These are phyloP conservation scores for Paraphoma chrysanthemicola DNA, from an alignment of 2,329 filamentous ascomycete genomes.

Conservation along the genomic window DNA sequence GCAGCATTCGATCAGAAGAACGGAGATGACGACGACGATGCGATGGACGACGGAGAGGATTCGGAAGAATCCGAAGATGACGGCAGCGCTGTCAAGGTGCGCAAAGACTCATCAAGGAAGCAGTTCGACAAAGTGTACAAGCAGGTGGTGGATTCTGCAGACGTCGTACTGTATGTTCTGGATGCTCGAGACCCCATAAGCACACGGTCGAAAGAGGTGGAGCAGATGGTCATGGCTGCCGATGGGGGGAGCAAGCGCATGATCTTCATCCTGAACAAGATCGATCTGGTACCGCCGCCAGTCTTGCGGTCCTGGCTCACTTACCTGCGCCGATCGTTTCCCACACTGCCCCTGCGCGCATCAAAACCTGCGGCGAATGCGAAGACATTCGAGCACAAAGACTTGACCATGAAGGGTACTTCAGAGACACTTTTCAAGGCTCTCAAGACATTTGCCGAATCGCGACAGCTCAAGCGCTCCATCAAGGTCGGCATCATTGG, in stretches of 20 bases:
- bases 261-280: slow-evolving; percentile 94
- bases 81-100: slow-evolving; percentile 38
- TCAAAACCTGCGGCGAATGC: slow-evolving; percentile 83
- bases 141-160: slow-evolving; percentile 84
- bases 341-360: slow-evolving; percentile 86
- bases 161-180: slow-evolving; percentile 91
- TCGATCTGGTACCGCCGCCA: slow-evolving; percentile 83
- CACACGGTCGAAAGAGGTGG: slow-evolving; percentile 87
- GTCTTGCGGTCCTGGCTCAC: slow-evolving; percentile 85
- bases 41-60: slow-evolving; percentile 64
- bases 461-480: slow-evolving; percentile 84
- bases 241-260: slow-evolving; percentile 83
- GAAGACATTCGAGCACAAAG: slow-evolving; percentile 89
- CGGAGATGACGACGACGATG: slow-evolving; percentile 66
- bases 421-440: slow-evolving; percentile 85
- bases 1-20: slow-evolving; percentile 74
- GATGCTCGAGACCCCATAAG: slow-evolving; percentile 91
- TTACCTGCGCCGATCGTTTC: slow-evolving; percentile 87
- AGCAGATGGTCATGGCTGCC: slow-evolving; percentile 89
- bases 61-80: slow-evolving; percentile 56
- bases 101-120: slow-evolving; percentile 73
- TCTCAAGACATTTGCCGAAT: slow-evolving; percentile 85
- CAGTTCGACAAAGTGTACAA: slow-evolving; percentile 98
- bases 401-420: slow-evolving; percentile 85
- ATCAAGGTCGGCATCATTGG: slow-evolving; percentile 93